Conservation (phyloP, 2,329 filamentous ascomycete genomes). For the Neofusicoccum sp. region DNA sequence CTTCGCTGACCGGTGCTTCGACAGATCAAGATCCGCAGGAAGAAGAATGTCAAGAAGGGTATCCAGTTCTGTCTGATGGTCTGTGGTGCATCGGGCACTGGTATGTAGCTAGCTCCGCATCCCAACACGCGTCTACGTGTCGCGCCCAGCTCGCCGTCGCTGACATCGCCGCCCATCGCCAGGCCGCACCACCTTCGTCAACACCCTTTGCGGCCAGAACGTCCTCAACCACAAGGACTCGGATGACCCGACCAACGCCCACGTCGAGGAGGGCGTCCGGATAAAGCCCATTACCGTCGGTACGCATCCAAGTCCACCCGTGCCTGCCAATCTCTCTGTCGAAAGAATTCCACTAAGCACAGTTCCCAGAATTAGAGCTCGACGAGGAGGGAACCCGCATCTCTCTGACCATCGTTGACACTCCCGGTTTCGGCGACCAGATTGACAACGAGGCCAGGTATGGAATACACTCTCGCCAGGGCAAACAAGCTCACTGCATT, state of each 20-base stretch:
- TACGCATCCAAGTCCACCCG: slow-evolving; percentile 51
- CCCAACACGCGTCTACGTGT: neutral
- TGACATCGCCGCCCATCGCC: slow-evolving; percentile 23
- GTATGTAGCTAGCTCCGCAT: slow-evolving; percentile 58
- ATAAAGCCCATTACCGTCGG: slow-evolving; percentile 98
- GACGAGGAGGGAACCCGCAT: slow-evolving; percentile 99
- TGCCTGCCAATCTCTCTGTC: neutral
- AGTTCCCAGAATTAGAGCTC: slow-evolving; percentile 77
- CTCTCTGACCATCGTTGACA: slow-evolving; percentile 97
- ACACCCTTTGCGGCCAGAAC: slow-evolving; percentile 95
- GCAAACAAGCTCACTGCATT: neutral
- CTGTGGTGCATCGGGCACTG: slow-evolving; percentile 97
- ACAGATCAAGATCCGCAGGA: slow-evolving; percentile 95
- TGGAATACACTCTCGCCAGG: slow-evolving; percentile 29
- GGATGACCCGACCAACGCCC: slow-evolving; percentile 85
- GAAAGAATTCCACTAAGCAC: slow-evolving; percentile 27
- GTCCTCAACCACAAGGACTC: slow-evolving; percentile 90
- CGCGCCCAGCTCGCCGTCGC: neutral
- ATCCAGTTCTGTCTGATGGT: slow-evolving; percentile 99
- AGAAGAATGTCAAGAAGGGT: slow-evolving; percentile 99
- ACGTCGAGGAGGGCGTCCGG: slow-evolving; percentile 94
- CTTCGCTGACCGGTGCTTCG: slow-evolving; percentile 27
- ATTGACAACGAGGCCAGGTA: slow-evolving; percentile 99
- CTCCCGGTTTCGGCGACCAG: slow-evolving; percentile 96
- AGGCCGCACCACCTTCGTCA: slow-evolving; percentile 99